Evolutionary conservation across 2,329 filamentous ascomycete species (phyloP), one percentile per base, ranked within the genome.

Genomic region (Phialophora verrucosa): DNA sequence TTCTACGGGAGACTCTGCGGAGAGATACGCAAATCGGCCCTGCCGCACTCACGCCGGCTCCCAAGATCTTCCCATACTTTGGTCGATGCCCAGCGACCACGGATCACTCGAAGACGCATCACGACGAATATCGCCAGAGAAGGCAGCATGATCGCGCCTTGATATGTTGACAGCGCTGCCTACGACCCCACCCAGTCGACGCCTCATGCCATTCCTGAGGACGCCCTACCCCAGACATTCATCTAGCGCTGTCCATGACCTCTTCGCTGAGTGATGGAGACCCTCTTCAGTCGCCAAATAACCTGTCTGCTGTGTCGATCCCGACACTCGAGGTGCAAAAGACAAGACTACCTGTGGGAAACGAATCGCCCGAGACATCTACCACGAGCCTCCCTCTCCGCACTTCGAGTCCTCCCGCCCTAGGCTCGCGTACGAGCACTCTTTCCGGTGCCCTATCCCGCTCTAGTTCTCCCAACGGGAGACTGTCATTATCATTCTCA

Each of bases 381-480:
- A 86, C 88, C 62, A 79, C 83, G 53, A 83, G 76, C 61, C 79
- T 87, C 64, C 83, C 84, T 59, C 83, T 83, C 72, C 83, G 85
- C 85, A 86, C 73, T 83, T 86, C 50, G 79, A 88, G 69, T 82
- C 90, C 75, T 82, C 88, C 76, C 78, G 88, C 72, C 84, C 91
- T 79, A 83, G 75, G 76, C 54, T 74, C 78, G 60, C 75, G 78
- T 27, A 76, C 88, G 55, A 87, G 88, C 20, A 89, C 88, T 3
- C 81, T 90, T 31, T 87, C 88, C n/a, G 88, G 88, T 7, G 85
- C 88, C 0, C 85, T 85, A 20, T 91, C 89, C 54, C 85, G 90
- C 68, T 87, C 90, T 42, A 85, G 85, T 71, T 92, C 90, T 8
- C 90, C 90, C 27, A 85, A 85, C 64, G 86, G 86, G 51, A 83